Conservation (phyloP, 2,329 filamentous ascomycete species). For the Cryphonectria naterciae region DNA sequence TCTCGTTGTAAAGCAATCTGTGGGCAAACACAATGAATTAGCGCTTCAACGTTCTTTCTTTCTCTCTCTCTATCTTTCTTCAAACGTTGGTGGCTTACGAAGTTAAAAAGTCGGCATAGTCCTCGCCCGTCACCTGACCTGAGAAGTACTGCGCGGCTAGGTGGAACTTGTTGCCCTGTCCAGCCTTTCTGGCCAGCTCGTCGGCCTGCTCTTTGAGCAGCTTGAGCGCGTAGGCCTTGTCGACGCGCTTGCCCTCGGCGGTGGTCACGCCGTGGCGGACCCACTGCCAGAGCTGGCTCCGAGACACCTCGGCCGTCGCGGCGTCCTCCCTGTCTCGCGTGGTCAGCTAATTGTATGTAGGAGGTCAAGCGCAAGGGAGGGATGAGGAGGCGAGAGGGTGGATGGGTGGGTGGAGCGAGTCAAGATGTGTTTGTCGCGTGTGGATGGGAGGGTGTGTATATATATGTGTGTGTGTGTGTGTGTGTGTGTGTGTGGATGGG, state of each 20-base stretch:
- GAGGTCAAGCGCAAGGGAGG: not conserved
- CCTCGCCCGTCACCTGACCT: conserved; percentile 91
- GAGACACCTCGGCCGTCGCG: conserved; percentile 92
- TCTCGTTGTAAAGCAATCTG: conserved; percentile 85
- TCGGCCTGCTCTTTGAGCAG: conserved; percentile 86
- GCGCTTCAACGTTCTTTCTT: not conserved
- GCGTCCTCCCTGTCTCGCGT: conserved; percentile 73
- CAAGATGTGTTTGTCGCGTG: too few species aligned
- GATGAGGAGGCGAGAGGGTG: not conserved
- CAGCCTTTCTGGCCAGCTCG: conserved; percentile 72
- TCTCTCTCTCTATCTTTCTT: too few species aligned
- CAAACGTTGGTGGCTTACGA: conserved; percentile 55
- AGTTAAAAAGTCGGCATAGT: conserved; percentile 96
- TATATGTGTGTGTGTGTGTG: too few species aligned
- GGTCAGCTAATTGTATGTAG: not conserved
- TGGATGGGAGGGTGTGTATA: too few species aligned
- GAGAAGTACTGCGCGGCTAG: conserved; percentile 93
- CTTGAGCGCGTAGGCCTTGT: conserved; percentile 87
- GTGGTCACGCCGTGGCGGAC: conserved; percentile 74
- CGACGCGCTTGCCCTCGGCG: conserved; percentile 86
- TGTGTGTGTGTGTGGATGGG: too few species aligned
- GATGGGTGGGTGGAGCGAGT: not conserved
- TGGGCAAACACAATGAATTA: not conserved
- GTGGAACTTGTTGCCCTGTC: conserved; percentile 88
- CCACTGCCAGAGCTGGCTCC: conserved; percentile 98